Evolutionary conservation across 176 grass and related monocot genomes (phyloP), one percentile per base, ranked within the genome.

Genomic region (Panicum miliaceum): DNA sequence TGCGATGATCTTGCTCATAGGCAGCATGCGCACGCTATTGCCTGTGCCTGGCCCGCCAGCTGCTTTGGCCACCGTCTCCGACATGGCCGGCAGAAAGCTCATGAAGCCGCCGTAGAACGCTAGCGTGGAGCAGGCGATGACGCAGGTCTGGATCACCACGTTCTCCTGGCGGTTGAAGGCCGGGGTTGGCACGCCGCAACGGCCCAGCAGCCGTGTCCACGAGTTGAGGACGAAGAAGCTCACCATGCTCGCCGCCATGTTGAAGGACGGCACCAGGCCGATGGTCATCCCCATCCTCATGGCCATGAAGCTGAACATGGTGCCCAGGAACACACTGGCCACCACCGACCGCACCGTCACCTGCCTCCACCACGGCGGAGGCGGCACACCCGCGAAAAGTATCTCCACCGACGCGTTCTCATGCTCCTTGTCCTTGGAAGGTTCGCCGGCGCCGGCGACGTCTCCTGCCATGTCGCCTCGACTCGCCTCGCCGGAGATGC

Each of bases 211-310:
- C 6, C 71, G 57, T 74, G 76, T 84, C 87, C 80, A 89, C 19
- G 66, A 62, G 45, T 53, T 83, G 56, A 92, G 22, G 10, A 32
- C 36, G 86, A 84, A 86, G 84, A 86, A 92, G 12, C 90, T 73
- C 20, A 84, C 16, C 15, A 92, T 83, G 58, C 84, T 88, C 12
- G 86, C 90, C 43, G 87, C 78, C 67, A 89, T 79, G 86, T 80
- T 89, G 68, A 92, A 75, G 10, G 90, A 86, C 26, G 86, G 90
- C 22, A 89, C 84, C 37, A 92, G 18, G 0, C 84, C 87, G 0
- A 29, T 60, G 5, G 87, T 89, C 10, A 89, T 80, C 16, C 87
- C 87, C 19, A 89, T 66, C 80, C 87, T 61, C 90, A 92, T 92
- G 10, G 81, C 22, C 51, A 89, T 84, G 84, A 92, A 86, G 84